phyloP scores from a whole-genome alignment of 202 grass and related monocot genomes.

The Alloteropsis angusta region DNA sequence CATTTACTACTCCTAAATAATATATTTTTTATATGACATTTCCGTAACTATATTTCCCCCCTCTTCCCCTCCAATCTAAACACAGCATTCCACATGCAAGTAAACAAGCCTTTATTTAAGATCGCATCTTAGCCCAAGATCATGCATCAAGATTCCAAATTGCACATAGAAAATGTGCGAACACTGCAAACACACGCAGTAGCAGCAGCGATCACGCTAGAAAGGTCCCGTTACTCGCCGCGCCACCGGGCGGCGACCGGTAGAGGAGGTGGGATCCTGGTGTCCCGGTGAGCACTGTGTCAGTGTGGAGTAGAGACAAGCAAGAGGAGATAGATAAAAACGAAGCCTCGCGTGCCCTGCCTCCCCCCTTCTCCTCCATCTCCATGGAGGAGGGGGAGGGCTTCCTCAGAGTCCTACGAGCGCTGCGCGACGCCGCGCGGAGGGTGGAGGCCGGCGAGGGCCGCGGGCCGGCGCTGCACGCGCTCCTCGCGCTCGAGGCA shows the following conservation, averaged over 20 bases:
- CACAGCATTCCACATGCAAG: no score
- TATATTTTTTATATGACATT: no score
- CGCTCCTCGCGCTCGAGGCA: constrained; percentile 59
- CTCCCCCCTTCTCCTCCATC: constrained; percentile 39
- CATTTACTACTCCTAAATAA: no score
- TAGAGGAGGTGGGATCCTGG: not conserved
- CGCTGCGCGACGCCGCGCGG: constrained; percentile 51
- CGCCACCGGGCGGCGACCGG: not conserved
- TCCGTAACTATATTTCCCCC: no score
- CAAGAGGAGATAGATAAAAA: constrained; percentile 24
- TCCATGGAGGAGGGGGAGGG: constrained; percentile 42
- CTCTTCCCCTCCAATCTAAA: no score
- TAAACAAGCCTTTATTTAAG: no score
- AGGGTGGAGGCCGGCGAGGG: constrained; percentile 21
- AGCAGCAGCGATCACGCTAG: not conserved
- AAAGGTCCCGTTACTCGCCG: no score
- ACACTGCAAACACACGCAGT: not conserved
- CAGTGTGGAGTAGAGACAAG: not conserved
- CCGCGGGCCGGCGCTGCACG: constrained; percentile 31
- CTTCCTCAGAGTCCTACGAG: constrained; percentile 49
- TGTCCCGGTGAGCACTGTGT: not conserved
- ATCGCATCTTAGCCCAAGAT: not conserved
- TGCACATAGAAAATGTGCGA: not conserved
- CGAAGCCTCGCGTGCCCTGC: not conserved
- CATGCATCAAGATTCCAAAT: not conserved